Evolutionary conservation across 306 rosid genomes (phyloP), one percentile per base, ranked within the genome.

Genomic region (Quercus variabilis): DNA sequence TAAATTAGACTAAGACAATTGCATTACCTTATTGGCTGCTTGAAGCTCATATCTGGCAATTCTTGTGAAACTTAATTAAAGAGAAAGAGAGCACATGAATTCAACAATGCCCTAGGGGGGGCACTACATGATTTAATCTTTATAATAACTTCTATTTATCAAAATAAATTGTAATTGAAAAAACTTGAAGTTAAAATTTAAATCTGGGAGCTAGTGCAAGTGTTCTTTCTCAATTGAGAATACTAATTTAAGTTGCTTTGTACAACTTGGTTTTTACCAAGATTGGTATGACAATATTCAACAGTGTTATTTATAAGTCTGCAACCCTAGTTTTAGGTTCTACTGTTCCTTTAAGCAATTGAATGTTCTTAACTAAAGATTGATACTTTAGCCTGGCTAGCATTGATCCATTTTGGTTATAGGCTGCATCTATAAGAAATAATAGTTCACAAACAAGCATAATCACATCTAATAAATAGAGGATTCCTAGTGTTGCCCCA

Each of bases 381-480:
- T n/a, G 28, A 8, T 23, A 33, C 59, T 77, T 69, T 43, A 25
- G 54, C 43, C 74, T 54, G 80, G 52, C 54, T 38, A 60, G 71
- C 35, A 60, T 60, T 72, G 26, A 28, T 60, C 23, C 63, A 46
- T 41, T 58, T 58, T 5, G 18, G 11, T 35, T 10, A 6, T 71
- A 26, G 73, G 38, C 20, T 76, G 14, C 41, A 38, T 38, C 59
- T 21, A 21, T 11, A 71, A 46, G 19, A 19, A 41, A 23, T 20
- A 19, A 77, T 28, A 65, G 7, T 52, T 55, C 26, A 18, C 7
- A 41, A n/a, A 76, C 46, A 65, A 67, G 55, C 62, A 52, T 52
- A 31, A 65, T 58, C 31, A 54, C 19, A 77, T 54, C 21, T 78
- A 69, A 20, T 70, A 57, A 19, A 57, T 49, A 78, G 76, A 46